These are phyloP conservation scores for Pseudofabraea citricarpa DNA, from an alignment of 2,329 filamentous ascomycete species.

Conservation along the genomic window DNA sequence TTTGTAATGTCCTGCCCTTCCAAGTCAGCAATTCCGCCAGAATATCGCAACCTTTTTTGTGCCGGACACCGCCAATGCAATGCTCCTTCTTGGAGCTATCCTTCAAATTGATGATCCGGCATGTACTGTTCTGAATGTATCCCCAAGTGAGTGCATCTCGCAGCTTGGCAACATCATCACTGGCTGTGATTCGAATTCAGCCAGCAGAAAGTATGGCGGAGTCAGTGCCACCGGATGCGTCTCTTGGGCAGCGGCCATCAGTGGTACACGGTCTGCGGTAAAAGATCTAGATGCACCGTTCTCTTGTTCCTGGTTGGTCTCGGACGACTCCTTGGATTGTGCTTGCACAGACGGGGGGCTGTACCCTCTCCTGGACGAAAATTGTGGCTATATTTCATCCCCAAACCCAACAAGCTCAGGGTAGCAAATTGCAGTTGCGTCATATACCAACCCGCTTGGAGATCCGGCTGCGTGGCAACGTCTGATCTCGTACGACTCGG, in stretches of 20 bases:
- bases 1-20: too few relatives aligned
- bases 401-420: neutral
- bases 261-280: neutral
- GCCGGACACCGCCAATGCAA: neutral
- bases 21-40: too few relatives aligned
- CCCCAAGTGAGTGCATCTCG: neutral
- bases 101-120: neutral
- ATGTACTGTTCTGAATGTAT: neutral
- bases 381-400: neutral
- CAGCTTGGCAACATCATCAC: neutral
- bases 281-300: neutral
- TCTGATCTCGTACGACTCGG: conserved; percentile 2
- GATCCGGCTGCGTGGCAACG: conserved; percentile 8
- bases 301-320: neutral
- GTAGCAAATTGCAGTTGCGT: conserved; percentile 8
- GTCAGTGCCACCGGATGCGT: neutral
- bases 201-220: neutral
- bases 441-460: conserved; percentile 9
- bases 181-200: neutral
- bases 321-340: neutral
- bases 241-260: neutral
- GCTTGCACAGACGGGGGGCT: neutral
- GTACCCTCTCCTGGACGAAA: neutral
- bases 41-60: neutral
- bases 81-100: neutral